Percentiles rank a stretch among this genome's conserved stretches.
Conservation (phyloP, 148 eudicot species). For the Rhododendron molle region DNA sequence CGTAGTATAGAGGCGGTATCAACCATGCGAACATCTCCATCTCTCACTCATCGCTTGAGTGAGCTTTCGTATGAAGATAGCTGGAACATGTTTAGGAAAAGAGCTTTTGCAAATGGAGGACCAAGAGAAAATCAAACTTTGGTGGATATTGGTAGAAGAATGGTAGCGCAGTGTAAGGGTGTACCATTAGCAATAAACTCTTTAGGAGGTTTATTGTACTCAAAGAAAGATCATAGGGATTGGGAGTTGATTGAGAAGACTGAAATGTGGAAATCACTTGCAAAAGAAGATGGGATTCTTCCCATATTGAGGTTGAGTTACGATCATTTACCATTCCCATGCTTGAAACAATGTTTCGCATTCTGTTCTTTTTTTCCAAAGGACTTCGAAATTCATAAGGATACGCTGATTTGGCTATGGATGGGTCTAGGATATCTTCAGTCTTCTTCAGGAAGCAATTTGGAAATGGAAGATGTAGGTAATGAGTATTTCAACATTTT, state of each 20-base stretch:
- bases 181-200: not conserved
- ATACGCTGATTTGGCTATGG: too few species aligned
- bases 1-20: too few species aligned
- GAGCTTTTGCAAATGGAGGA: not conserved
- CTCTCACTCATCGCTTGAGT: not conserved
- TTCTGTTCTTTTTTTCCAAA: too few species aligned
- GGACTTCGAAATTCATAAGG: too few species aligned
- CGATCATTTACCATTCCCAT: not conserved
- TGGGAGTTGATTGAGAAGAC: not conserved
- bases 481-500: too few species aligned
- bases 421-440: too few species aligned
- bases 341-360: not conserved
- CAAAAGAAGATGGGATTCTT: too few species aligned
- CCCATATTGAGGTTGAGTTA: too few species aligned
- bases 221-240: not conserved
- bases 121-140: not conserved
- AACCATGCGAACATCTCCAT: not conserved
- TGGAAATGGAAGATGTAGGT: too few species aligned
- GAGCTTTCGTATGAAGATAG: not conserved
- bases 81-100: not conserved
- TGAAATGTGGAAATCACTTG: not conserved
- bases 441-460: too few species aligned
- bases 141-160: not conserved
- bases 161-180: not conserved
- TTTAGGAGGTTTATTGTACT: not conserved